These are phyloP conservation scores for Reutealis trisperma DNA, from an alignment of 345 rosid species.

Conservation along the genomic window DNA sequence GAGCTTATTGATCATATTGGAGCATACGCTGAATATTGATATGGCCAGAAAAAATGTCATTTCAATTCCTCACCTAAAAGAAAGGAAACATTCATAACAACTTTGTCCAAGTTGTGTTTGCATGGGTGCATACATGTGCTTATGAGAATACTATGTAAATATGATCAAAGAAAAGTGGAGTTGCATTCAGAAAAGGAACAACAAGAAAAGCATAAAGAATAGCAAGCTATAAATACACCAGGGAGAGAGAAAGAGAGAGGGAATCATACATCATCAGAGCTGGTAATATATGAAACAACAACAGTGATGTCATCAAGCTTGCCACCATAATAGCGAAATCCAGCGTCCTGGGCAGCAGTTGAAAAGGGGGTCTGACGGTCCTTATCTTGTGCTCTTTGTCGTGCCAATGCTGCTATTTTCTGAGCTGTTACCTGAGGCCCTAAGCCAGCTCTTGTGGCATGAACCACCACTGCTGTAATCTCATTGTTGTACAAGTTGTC, in stretches of 20 bases:
- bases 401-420: conserved; percentile 96
- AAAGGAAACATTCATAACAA: too few species aligned
- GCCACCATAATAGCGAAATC: conserved; percentile 97
- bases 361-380: conserved; percentile 97
- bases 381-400: conserved; percentile 89
- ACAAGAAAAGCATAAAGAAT: neutral
- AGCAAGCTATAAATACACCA: neutral
- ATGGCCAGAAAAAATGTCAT: too few species aligned
- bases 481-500: conserved; percentile 96
- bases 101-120: neutral
- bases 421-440: conserved; percentile 93
- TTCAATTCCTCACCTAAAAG: too few species aligned
- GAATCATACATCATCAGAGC: conserved; percentile 35
- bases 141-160: neutral
- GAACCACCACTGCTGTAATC: conserved; percentile 94
- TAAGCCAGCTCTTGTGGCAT: conserved; percentile 85
- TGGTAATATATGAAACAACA: conserved; percentile 77
- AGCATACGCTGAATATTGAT: too few species aligned
- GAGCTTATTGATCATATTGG: too few species aligned
- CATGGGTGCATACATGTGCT: neutral
- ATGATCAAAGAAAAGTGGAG: neutral
- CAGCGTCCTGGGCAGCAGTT: conserved; percentile 98
- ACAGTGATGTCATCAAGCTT: conserved; percentile 99
- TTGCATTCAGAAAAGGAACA: neutral
- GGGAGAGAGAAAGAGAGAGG: conserved; percentile 4